These are phyloP conservation scores for Camellia oleifera DNA, from an alignment of 179 eudicot species.

Conservation along the genomic window DNA sequence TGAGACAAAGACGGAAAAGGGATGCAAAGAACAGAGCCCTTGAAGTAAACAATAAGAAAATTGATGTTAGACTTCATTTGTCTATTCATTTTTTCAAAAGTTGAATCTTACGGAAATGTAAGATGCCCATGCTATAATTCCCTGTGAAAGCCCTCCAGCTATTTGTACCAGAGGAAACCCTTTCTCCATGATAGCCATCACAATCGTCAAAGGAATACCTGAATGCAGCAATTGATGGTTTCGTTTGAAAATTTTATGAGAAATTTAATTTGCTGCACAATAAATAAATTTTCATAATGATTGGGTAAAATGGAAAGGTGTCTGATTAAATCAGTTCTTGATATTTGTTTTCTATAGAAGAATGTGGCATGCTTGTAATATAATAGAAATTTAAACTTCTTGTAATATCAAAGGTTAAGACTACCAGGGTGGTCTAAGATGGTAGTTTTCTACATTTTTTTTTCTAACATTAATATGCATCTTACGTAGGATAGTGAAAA, in stretches of 20 bases:
- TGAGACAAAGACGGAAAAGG: background rate
- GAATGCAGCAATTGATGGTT: constrained; percentile 1
- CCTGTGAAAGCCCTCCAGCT: constrained; percentile 42
- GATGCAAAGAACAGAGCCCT: background rate
- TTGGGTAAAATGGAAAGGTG: too few species aligned
- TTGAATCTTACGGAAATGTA: constrained; percentile 52
- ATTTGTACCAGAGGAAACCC: constrained; percentile 44
- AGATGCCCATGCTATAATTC: constrained; percentile 42
- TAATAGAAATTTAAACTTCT: background rate
- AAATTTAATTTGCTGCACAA: background rate
- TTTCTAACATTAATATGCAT: too few species aligned
- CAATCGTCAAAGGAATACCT: constrained; percentile 40
- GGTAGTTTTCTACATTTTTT: background rate
- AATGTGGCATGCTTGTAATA: too few species aligned
- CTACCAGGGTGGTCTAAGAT: background rate
- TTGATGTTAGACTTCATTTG: background rate
- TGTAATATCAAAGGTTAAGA: background rate
- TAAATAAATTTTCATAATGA: too few species aligned
- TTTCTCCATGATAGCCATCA: constrained; percentile 35
- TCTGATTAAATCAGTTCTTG: too few species aligned
- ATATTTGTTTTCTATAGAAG: too few species aligned
- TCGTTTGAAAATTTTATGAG: background rate
- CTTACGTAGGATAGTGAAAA: too few species aligned
- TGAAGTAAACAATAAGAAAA: background rate
- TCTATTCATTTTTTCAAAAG: background rate